These are phyloP conservation scores for Xerocomus brunneocitrinus DNA, from an alignment of 768 basidiomycete genomes.

Conservation along the genomic window DNA sequence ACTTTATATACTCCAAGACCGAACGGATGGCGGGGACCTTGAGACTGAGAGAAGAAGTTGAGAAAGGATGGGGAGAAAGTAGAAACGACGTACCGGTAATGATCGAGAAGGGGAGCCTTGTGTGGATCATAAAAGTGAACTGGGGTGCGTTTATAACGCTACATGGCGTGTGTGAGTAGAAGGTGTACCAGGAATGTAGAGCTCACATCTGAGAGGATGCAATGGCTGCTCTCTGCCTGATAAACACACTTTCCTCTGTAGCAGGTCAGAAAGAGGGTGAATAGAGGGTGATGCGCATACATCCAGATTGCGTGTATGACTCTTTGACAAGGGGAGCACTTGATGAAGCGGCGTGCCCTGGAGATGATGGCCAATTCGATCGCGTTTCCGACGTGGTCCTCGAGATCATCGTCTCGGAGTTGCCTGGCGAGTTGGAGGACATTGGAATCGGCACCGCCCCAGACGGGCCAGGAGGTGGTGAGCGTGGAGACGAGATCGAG, in stretches of 20 bases:
- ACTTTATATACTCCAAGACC: conserved; percentile 88
- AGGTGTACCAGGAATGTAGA: background rate
- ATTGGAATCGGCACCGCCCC: conserved; percentile 63
- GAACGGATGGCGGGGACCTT: conserved; percentile 93
- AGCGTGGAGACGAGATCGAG: conserved; percentile 65
- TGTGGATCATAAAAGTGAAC: conserved; percentile 94
- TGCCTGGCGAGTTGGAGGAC: conserved; percentile 55
- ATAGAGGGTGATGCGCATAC: conserved; percentile 35
- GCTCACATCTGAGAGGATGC: conserved; percentile 83
- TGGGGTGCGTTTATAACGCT: conserved; percentile 93
- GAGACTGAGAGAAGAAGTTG: conserved; percentile 42
- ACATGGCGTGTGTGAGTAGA: background rate
- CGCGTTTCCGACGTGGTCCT: conserved; percentile 83
- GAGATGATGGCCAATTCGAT: conserved; percentile 90
- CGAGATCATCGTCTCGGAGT: conserved; percentile 65
- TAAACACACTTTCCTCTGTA: conserved; percentile 85
- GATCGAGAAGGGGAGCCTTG: conserved; percentile 89
- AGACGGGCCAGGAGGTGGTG: conserved; percentile 80
- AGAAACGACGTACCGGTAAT: conserved; percentile 66
- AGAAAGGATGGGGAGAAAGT: background rate
- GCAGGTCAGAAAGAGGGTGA: conserved; percentile 12
- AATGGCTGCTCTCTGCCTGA: conserved; percentile 80
- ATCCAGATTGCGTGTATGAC: conserved; percentile 83
- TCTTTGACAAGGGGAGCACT: conserved; percentile 82
- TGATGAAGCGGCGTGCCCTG: conserved; percentile 85